phyloP scores from a whole-genome alignment of 108 stramenopile genomes.

The Aurantiochytrium sp. region DNA sequence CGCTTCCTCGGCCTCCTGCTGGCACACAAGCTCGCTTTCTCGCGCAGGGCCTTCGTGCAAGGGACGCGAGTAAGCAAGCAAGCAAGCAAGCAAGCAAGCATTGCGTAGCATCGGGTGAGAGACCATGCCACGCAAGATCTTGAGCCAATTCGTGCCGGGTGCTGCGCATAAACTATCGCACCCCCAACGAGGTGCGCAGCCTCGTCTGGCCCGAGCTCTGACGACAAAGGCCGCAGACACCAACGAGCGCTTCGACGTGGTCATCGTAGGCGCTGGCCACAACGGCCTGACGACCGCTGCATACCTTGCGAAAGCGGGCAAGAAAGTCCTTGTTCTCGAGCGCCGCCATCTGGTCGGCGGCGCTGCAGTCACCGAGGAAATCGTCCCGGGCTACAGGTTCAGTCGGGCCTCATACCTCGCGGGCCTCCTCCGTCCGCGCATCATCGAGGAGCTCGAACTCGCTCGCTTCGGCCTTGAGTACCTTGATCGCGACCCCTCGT shows the following conservation, averaged over 20 bases:
- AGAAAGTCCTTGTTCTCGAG: constrained; percentile 42
- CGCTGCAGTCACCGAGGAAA: constrained; percentile 50
- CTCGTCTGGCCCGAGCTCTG: no score
- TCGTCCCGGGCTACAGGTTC: constrained; percentile 47
- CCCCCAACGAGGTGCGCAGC: no score
- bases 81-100: no score
- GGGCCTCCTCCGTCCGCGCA: constrained; percentile 40
- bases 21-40: no score
- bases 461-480: constrained; percentile 28
- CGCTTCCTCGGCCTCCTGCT: no score
- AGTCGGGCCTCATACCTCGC: constrained; percentile 46
- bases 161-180: no score
- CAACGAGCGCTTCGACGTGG: constrained; percentile 24
- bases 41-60: no score
- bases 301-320: constrained; percentile 44
- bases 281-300: constrained; percentile 49
- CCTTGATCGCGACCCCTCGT: constrained; percentile 33
- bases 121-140: no score
- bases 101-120: no score
- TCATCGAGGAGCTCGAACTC: constrained; percentile 45
- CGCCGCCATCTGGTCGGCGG: constrained; percentile 44
- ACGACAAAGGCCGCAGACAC: no score
- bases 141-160: no score
- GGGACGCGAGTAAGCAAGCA: no score
- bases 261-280: constrained; percentile 51